Conservation (phyloP, 2,329 filamentous ascomycete species). For the Ophiocordyceps australis region DNA sequence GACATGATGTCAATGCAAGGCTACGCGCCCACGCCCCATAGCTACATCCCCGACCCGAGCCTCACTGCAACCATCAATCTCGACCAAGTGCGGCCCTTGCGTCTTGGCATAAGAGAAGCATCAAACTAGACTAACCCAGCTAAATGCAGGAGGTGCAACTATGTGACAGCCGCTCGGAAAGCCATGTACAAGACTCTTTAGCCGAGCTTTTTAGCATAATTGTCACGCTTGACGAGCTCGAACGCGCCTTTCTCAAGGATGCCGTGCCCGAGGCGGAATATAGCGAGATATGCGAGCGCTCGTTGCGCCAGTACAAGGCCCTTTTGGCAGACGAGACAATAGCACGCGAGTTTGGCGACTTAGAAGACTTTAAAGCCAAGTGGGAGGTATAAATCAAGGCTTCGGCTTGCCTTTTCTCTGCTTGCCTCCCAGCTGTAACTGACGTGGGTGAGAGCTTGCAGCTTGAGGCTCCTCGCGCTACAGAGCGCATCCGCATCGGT, state of each 20-base stretch:
- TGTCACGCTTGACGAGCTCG: constrained; percentile 81
- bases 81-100: constrained; percentile 51
- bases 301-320: constrained; percentile 93
- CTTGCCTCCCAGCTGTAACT: too few species aligned
- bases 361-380: constrained; percentile 79
- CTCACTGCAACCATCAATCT: constrained; percentile 83
- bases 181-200: constrained; percentile 86
- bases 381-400: constrained; percentile 64
- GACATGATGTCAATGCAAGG: constrained; percentile 43
- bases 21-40: constrained; percentile 80
- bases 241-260: constrained; percentile 94
- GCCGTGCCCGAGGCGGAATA: constrained; percentile 84
- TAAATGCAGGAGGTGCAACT: constrained; percentile 82
- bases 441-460: constrained; percentile 17
- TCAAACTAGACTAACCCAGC: too few species aligned
- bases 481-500: constrained; percentile 79
- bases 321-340: constrained; percentile 82
- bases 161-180: constrained; percentile 67
- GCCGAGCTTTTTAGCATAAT: constrained; percentile 98
- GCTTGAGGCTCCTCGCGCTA: constrained; percentile 89
- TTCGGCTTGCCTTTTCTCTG: not conserved
- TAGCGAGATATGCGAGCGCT: constrained; percentile 84
- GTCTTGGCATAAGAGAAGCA: too few species aligned
- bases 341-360: constrained; percentile 66
- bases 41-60: constrained; percentile 72